Percentiles rank a stretch among this genome's conserved stretches.
Evolutionary conservation across 2,329 filamentous ascomycete genomes (phyloP).

Genomic region (Sphaceloma murrayae): DNA sequence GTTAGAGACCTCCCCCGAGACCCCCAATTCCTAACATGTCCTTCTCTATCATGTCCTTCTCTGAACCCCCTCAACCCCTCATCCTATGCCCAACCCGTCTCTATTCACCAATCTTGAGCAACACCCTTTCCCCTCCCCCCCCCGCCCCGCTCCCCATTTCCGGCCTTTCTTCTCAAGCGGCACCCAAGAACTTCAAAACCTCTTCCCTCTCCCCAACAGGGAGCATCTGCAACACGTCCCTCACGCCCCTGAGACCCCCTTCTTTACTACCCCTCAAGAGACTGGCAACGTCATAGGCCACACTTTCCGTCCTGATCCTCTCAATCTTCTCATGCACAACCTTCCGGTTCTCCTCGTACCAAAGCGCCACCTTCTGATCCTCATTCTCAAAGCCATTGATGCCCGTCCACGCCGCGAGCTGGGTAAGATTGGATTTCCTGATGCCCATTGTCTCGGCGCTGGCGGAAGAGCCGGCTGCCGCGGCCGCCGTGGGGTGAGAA

Average conservation of each 20-base stretch:
- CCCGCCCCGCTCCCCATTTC: neutral
- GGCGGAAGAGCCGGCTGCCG: constrained; percentile 7
- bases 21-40: too few relatives aligned
- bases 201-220: constrained; percentile 81
- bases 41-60: too few relatives aligned
- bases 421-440: constrained; percentile 51
- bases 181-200: constrained; percentile 51
- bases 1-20: too few relatives aligned
- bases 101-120: too few relatives aligned
- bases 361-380: constrained; percentile 76
- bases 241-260: constrained; percentile 71
- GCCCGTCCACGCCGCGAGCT: constrained; percentile 73
- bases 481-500: neutral
- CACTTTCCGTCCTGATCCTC: constrained; percentile 64
- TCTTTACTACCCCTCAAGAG: constrained; percentile 57
- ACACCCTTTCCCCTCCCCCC: neutral
- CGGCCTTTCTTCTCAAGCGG: constrained; percentile 28
- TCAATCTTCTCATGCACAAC: constrained; percentile 76
- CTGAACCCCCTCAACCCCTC: too few relatives aligned
- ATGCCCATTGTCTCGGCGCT: constrained; percentile 37
- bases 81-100: too few relatives aligned
- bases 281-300: constrained; percentile 60
- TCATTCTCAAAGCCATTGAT: constrained; percentile 66
- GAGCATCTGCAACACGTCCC: constrained; percentile 75
- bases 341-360: constrained; percentile 95